Evolutionary conservation across 495 filamentous ascomycete genomes (phyloP).

Genomic region (Podospora pseudoanserina): DNA sequence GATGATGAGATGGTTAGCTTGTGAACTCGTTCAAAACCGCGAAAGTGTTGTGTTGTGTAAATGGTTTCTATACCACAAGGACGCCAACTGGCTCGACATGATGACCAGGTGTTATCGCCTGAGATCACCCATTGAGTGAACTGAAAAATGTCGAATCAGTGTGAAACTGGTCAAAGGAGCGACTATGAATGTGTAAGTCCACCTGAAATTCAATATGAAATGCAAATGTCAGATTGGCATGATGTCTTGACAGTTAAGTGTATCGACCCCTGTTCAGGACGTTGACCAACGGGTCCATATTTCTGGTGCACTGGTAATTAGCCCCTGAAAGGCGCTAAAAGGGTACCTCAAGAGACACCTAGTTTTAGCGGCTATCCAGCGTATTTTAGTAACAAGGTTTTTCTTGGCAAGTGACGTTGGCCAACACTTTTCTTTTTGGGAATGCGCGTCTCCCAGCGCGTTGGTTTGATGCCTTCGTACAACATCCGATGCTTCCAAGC

Average conservation of each 20-base stretch:
- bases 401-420: neutral
- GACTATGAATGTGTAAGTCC: neutral
- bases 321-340: neutral
- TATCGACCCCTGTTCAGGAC: neutral
- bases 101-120: neutral
- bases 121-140: neutral
- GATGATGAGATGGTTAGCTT: neutral
- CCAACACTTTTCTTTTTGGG: neutral
- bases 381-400: neutral
- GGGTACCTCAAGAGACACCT: neutral
- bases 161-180: neutral
- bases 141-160: neutral
- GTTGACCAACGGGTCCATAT: neutral
- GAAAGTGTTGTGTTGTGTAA: neutral
- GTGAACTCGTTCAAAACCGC: neutral
- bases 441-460: neutral
- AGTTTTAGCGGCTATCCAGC: neutral
- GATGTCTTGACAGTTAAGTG: neutral
- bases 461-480: neutral
- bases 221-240: neutral
- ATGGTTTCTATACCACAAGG: constrained; percentile 36
- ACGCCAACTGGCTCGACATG: constrained; percentile 37
- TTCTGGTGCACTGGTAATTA: neutral
- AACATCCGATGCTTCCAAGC: neutral
- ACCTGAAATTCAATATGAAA: neutral